Base-by-base conservation (phyloP, 345 rosid species). In the Excoecaria agallocha region DNA sequence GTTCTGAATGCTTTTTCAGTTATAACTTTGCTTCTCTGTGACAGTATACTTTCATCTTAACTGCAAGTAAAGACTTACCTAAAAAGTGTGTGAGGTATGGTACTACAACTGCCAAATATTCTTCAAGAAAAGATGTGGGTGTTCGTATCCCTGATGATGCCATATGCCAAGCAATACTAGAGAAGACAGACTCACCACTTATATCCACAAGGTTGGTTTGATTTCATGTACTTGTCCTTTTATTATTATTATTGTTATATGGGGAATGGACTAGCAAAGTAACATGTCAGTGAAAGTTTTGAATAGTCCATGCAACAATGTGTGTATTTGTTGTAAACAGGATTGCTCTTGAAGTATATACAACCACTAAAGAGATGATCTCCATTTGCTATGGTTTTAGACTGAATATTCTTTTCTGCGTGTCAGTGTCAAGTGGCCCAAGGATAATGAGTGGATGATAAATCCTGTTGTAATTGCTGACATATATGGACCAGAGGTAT, bases 11-110 rank as follows among this genome's bases (percentile, higher is more conserved):
- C 39, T 45, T 43, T 54, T 17, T 51, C 43, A 73, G 43, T 75
- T 50, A 10, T 64, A 49, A 71, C 54, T 56, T 45, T 67, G 35
- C 71, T 66, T 77, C n/a, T 77, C 3, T 79, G 78, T 57, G 54
- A 79, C 97, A 92, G 98, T 94, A 92, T 72, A 92, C 97, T 63
- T 92, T 94, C 85, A 94, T 94, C 74, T 87, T 94, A 83, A 94
- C 96, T 78, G 96, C 97, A 73, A 92, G 95, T 88, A 94, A 92
- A 81, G 92, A 86, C 81, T 80, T 94, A 77, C 98, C 98, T 12
- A 90, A 86, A 73, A 89, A 90, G 74, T 90, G 94, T 57, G 77
- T 89, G 59, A 87, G 96, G 76, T 90, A 82, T 81, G 97, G 97
- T 66, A 88, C 98, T 16, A 64, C 86, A 72, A 84, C 84, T 52